A percentile compares a stretch with the other conserved stretches of the same genome.
phyloP scores from a whole-genome alignment of 768 basidiomycete species.

The Agrocybe pediades region DNA sequence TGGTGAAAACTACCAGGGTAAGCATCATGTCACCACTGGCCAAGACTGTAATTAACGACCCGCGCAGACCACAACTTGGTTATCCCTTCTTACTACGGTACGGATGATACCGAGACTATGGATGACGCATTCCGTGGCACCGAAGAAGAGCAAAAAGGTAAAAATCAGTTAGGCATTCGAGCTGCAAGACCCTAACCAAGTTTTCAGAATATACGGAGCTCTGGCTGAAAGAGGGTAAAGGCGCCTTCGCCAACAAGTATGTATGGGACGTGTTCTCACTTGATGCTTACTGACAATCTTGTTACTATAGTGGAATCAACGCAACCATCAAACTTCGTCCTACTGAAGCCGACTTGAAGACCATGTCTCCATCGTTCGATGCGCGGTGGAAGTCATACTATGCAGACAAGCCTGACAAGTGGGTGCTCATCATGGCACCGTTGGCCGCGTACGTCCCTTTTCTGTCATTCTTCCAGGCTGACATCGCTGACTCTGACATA shows the following conservation, averaged over 20 bases:
- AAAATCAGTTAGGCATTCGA: slow-evolving; percentile 7
- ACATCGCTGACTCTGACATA: neutral
- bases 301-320: slow-evolving; percentile 58
- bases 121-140: slow-evolving; percentile 44
- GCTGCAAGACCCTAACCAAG: neutral
- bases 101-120: slow-evolving; percentile 45
- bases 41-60: neutral
- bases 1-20: slow-evolving; percentile 63
- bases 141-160: slow-evolving; percentile 40
- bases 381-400: slow-evolving; percentile 53
- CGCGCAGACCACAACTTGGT: slow-evolving; percentile 39
- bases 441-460: slow-evolving; percentile 37
- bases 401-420: slow-evolving; percentile 53
- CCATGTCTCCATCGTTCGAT: slow-evolving; percentile 51
- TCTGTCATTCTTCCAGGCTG: neutral
- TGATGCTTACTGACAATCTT: no score
- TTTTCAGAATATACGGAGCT: neutral
- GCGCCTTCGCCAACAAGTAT: slow-evolving; percentile 8
- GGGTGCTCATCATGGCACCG: slow-evolving; percentile 39
- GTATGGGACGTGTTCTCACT: no score
- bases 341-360: slow-evolving; percentile 46
- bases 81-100: slow-evolving; percentile 39
- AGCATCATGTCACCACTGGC: neutral
- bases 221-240: slow-evolving; percentile 2
- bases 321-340: slow-evolving; percentile 61